Base-by-base conservation (phyloP, 2,329 filamentous ascomycete species). In the Knoxdaviesia proteae region DNA sequence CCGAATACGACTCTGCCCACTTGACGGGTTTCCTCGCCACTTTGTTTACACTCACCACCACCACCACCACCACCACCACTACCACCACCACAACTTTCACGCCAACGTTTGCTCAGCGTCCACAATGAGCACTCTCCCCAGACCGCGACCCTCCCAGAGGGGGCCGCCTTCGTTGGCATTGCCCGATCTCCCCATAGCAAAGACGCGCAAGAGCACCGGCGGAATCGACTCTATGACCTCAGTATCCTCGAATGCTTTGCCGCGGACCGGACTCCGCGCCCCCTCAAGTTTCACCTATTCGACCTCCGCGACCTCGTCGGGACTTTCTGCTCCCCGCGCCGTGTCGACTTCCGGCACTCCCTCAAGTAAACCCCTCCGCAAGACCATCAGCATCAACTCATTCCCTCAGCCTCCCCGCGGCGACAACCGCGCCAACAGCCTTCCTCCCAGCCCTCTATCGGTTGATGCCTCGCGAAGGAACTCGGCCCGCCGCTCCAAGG, bases 371-470 rank as follows among this genome's bases (percentile, higher is more conserved):
- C 74, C 77, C 1, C 60, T 94, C 44, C 76, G 86, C 47, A 92
- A 92, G 60, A 82, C 82, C 1, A 80, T 93, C 53, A 94, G 87
- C 66, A 93, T 94, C 54, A 88, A 87, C 55, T 79, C 84, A 1
- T 94, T 96, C 54, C 88, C 88, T 32, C 82, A 93, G 49, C 88
- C 88, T 9, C 88, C 88, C 9, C 77, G 77, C 50, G 73, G 76
- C 40, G 68, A 70, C 43, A 67, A 61, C 43, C 68, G 71, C 49
- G 61, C 65, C 40, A 63, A 63, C 51, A 84, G 69, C 60, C 63
- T 75, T 44, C 82, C 72, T 42, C 73, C 68, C 43, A 72, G 72
- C 59, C 74, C 69, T 47, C 59, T 77, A 39, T 67, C 69, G 11
- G 63, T 60, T 46, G 72, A 71, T 36, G 63, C 62, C 6, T 61